Percentiles rank a stretch among this genome's conserved stretches.
phyloP scores from a whole-genome alignment of 768 basidiomycete species.

The Baorangia bicolor region DNA sequence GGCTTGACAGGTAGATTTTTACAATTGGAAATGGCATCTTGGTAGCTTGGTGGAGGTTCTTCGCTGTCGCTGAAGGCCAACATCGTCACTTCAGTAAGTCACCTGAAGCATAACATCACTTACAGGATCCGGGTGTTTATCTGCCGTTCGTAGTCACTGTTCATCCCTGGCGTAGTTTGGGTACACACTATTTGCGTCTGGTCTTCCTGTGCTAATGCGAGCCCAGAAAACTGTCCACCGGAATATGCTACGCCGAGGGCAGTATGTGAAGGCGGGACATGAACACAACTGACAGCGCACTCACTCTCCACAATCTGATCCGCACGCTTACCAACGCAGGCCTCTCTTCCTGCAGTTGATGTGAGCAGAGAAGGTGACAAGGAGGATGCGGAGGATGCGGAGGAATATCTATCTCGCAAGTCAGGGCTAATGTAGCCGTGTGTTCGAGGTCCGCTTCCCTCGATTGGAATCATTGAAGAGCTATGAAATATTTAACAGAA shows the following conservation, averaged over 20 bases:
- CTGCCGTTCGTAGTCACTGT: background rate
- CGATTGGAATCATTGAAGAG: background rate
- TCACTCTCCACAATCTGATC: background rate
- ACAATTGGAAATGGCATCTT: slow-evolving; percentile 1
- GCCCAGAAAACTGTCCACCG: background rate
- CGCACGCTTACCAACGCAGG: background rate
- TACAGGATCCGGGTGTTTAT: background rate
- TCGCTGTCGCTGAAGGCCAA: background rate
- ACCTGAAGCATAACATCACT: background rate
- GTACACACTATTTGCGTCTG: background rate
- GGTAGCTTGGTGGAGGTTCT: slow-evolving; percentile 17
- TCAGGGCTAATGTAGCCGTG: background rate
- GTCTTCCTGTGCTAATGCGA: background rate
- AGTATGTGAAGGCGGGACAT: background rate
- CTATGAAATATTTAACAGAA: background rate
- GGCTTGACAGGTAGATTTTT: background rate
- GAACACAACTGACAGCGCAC: background rate
- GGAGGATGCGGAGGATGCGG: background rate
- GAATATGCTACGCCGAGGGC: background rate
- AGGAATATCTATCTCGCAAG: background rate
- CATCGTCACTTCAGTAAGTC: background rate
- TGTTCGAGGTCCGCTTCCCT: background rate
- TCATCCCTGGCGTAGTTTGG: background rate
- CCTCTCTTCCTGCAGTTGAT: background rate
- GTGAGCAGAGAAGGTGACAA: background rate